Conservation (phyloP, 306 rosid genomes). For the Luffa aegyptiaca region DNA sequence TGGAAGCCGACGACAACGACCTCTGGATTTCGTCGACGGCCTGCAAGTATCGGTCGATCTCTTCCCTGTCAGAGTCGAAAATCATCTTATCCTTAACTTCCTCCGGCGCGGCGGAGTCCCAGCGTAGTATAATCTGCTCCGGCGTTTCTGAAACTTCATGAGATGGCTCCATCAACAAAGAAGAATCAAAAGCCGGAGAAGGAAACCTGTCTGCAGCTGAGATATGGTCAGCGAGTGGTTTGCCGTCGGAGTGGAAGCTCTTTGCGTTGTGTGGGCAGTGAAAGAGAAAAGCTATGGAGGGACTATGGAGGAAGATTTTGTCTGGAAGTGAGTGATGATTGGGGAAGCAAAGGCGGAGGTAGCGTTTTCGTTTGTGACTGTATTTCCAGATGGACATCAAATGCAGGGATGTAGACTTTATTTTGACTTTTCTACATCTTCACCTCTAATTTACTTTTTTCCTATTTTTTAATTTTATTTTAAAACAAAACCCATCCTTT, state of each 20-base stretch:
- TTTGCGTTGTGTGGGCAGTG: not conserved
- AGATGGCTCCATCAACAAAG: constrained; percentile 18
- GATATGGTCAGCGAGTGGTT: not conserved
- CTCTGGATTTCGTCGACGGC: constrained; percentile 96
- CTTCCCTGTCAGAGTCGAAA: constrained; percentile 63
- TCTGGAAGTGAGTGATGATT: constrained; percentile 5
- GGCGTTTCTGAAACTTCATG: constrained; percentile 31
- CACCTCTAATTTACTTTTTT: not conserved
- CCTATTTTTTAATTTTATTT: not conserved
- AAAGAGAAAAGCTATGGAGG: constrained; percentile 7
- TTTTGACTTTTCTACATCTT: not conserved
- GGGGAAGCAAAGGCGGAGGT: not conserved
- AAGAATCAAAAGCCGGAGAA: not conserved
- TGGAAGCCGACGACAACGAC: constrained; percentile 46
- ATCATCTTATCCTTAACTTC: constrained; percentile 75
- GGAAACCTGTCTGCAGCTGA: not conserved
- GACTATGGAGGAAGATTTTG: not conserved
- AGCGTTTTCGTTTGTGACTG: constrained; percentile 1
- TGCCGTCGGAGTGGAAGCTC: not conserved
- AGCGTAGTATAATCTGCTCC: constrained; percentile 67
- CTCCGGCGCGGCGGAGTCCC: constrained; percentile 94
- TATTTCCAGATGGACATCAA: not conserved
- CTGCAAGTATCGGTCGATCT: constrained; percentile 61
- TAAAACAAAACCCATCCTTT: not conserved
- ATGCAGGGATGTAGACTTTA: not conserved